phyloP scores from a whole-genome alignment of 192 early-diverging fungal species.

The Backusella tuberculispora region DNA sequence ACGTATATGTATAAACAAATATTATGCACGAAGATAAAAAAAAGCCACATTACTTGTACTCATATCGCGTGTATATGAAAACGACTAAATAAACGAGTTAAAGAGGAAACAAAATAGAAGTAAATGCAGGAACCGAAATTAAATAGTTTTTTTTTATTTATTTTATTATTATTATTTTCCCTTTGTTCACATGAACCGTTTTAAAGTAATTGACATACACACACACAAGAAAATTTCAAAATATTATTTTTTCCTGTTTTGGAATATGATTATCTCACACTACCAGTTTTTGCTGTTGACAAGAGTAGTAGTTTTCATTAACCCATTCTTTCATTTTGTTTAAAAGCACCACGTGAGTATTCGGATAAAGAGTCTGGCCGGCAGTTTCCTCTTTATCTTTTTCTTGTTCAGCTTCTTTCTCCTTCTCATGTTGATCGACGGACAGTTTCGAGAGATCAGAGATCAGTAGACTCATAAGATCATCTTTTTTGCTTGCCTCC shows the following conservation, averaged over 20 bases:
- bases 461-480: background rate
- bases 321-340: conserved; percentile 21
- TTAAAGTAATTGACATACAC: background rate
- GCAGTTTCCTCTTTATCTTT: conserved; percentile 15
- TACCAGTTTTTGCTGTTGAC: background rate
- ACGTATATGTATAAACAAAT: background rate
- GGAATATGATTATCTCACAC: background rate
- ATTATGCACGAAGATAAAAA: background rate
- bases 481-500: background rate
- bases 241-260: background rate
- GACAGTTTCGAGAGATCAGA: conserved; percentile 16
- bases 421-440: background rate
- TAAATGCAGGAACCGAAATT: background rate
- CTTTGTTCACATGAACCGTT: background rate
- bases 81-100: background rate
- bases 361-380: conserved; percentile 17
- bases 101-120: background rate
- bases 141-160: background rate
- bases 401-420: background rate
- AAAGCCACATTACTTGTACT: background rate
- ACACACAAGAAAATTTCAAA: conserved; percentile 5
- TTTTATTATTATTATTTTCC: background rate
- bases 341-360: conserved; percentile 1
- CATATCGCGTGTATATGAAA: background rate
- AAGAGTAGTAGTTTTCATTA: conserved; percentile 9